Percentiles rank a stretch among this genome's conserved stretches.
phyloP scores from a whole-genome alignment of 1,139 yeast species.

The Pichia sp. region DNA sequence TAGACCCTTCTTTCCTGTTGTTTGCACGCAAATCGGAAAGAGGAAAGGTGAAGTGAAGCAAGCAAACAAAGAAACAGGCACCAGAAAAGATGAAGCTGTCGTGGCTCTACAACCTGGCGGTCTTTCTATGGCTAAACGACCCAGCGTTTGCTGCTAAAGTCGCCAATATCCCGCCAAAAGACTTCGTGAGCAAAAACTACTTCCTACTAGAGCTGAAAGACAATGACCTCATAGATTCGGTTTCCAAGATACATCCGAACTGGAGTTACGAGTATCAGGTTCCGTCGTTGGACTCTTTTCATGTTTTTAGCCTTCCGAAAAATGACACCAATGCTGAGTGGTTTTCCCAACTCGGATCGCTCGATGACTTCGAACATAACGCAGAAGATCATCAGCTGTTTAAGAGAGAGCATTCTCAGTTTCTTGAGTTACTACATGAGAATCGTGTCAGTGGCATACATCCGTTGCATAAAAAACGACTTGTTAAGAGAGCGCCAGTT shows the following conservation, averaged over 20 bases:
- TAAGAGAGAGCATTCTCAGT: slow-evolving; percentile 22
- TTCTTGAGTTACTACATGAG: slow-evolving; percentile 26
- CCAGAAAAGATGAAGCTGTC: not conserved
- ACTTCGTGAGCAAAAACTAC: slow-evolving; percentile 44
- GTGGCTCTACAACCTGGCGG: slow-evolving; percentile 5
- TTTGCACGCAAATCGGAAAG: not conserved
- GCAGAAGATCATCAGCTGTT: slow-evolving; percentile 24
- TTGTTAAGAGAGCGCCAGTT: slow-evolving; percentile 45
- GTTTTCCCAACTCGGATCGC: slow-evolving; percentile 33
- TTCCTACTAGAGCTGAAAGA: slow-evolving; percentile 51
- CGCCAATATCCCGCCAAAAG: slow-evolving; percentile 28
- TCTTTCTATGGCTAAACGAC: not conserved
- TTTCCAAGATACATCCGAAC: slow-evolving; percentile 37
- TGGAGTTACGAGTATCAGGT: slow-evolving; percentile 57
- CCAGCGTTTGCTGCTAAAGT: slow-evolving; percentile 3
- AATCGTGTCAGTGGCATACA: slow-evolving; percentile 44
- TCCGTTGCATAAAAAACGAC: slow-evolving; percentile 44
- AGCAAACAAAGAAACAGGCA: not conserved
- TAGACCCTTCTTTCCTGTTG: not conserved
- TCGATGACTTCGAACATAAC: slow-evolving; percentile 20
- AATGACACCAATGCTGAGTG: slow-evolving; percentile 19
- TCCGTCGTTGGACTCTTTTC: slow-evolving; percentile 54
- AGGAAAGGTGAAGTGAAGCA: not conserved
- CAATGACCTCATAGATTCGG: slow-evolving; percentile 21
- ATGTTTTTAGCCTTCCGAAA: slow-evolving; percentile 55